Base-by-base conservation (phyloP, 768 basidiomycete genomes). In the Suillus paluster region DNA sequence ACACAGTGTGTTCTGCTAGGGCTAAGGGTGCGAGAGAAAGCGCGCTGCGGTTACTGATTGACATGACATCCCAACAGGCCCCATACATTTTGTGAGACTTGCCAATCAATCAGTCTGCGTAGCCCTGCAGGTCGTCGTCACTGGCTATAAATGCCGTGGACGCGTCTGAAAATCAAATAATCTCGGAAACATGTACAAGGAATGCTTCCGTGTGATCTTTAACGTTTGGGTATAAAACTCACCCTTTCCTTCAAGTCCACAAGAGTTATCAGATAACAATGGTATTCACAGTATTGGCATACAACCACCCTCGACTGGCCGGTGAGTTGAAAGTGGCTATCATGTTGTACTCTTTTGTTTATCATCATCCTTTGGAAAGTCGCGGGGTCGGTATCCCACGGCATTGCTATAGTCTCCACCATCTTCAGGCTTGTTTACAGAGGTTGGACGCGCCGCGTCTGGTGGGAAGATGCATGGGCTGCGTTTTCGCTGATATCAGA, bases 401-500 rank as follows among this genome's bases (percentile, higher is more conserved):
- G 65, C 5, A 50, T 64, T 15, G 68, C 72, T 5, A 65, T 73
- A 57, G 30, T 64, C n/a, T 60, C 46, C 2, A 70, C 70, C 12
- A 11, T 68, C 34, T 72, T 74, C 45, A 63, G 71, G 42, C 59
- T 70, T 42, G 65, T 63, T 59, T 74, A 67, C 34, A 55, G 63
- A 52, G 70, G 62, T 68, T 46, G 61, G 48, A 66, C 45, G 21
- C 49, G 33, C 6, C 70, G 50, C 6, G 30, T 72, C 54, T 69
- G 70, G 71, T 73, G 71, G 67, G 71, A 72, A 25, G 73, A 72
- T 39, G 66, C 54, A 5, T 68, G 64, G 64, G 71, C 67, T 2
- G 30, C 9, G 14, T 12, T 68, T 3, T 71, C 70, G 5, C 48
- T 67, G 17, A 38, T 15, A 15, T 46, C 45, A 19, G 72, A 74